Evolutionary conservation across 306 rosid species (phyloP), one percentile per base, ranked within the genome.

Genomic region (Sindora glabra): DNA sequence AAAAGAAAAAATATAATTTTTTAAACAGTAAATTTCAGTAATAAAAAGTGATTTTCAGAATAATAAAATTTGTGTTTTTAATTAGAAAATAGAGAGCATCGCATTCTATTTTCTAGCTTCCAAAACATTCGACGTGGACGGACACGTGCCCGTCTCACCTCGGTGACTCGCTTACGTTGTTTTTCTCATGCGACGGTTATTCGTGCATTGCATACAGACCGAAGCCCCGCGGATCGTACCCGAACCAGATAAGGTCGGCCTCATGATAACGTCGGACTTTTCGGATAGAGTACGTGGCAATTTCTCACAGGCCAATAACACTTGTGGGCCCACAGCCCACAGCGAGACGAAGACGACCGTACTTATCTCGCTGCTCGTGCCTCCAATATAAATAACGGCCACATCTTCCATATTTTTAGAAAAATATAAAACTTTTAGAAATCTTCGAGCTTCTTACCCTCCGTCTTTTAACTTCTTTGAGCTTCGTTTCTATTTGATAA

Each of bases 161-260:
- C 10, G 55, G 10, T 48, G 66, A 73, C 62, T 60, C 69, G 55
- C 30, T 18, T 2, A 30, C 0, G 26, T 36, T 0, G 8, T 46
- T 27, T 34, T 33, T 60, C 25, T 54, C n/a, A n/a, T 48, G 14
- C 10, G 50, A 42, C 48, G 79, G 81, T 64, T 50, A 75, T 53
- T n/a, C n/a, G 8, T 68, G 21, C 83, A 68, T 16, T 82, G 87
- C 76, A 82, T 80, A n/a, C n/a, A n/a, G 78, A n/a, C 36, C 46
- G 56, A 38, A 16, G 21, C 18, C n/a, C 4, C 13, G 25, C 11
- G 44, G 38, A 51, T 74, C 81, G 80, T 77, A 81, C 78, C 50
- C 1, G 26, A 58, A 65, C 45, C 63, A 75, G 95, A 91, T 91
- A 91, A 91, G 95, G 71, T 79, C 79, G 87, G 72, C 79, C 73